Base-by-base conservation (phyloP, 306 rosid species). In the Cicer judaicum region DNA sequence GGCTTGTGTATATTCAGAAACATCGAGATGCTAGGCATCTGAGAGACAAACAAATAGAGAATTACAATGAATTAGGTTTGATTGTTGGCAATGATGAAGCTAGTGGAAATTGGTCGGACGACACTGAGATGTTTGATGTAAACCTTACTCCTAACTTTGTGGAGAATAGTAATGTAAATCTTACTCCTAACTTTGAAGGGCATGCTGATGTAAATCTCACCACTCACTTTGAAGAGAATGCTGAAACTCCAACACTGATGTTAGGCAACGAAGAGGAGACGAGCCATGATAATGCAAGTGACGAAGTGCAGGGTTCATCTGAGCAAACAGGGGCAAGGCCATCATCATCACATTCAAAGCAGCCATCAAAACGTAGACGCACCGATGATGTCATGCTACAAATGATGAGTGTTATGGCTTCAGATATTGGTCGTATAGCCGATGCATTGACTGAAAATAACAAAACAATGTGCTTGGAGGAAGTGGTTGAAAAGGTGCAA, bases 381-480 rank as follows among this genome's bases (percentile, higher is more conserved):
- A 16, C 79, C 0, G 60, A 75, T 7, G 88, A 87, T 70, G 63
- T 49, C 13, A 62, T 87, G 83, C 64, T 87, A 52, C 72, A 87
- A 38, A 87, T 79, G 86, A 74, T 87, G 88, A 82, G 80, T 82
- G 74, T 76, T 13, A 87, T 87, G 88, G 90, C 87, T 49, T 82
- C 77, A 10, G 84, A 87, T 71, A 85, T 87, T 6, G 65, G 87
- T 55, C 81, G 88, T 41, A 84, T 87, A 74, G 88, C 87, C 0
- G 84, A 87, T 82, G 87, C 87, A 66, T 82, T 87, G 78, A 68
- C 76, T 39, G 85, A 82, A 48, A 80, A 50, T 60, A 79, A 80
- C 66, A 79, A 70, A 74, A 57, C 74, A 13, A 2, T 40, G 11
- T 82, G 82, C 78, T 72, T 84, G 73, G 87, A 87, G 63, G 82